These are phyloP conservation scores for Hysterangium stoloniferum DNA, from an alignment of 768 basidiomycete genomes.

Conservation along the genomic window DNA sequence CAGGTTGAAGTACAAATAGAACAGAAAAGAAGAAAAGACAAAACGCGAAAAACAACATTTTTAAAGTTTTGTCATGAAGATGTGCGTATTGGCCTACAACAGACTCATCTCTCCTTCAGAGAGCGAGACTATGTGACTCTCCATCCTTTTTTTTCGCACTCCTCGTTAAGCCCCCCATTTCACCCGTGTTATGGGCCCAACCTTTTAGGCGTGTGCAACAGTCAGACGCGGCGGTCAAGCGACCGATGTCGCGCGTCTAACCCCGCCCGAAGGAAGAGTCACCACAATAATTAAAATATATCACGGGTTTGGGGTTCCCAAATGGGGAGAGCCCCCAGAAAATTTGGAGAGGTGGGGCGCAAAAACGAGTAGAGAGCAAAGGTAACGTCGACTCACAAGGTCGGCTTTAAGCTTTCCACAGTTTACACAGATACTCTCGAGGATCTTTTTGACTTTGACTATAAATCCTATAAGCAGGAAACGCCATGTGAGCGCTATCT, in stretches of 20 bases:
- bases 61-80: slow-evolving; percentile 11
- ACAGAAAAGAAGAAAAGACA: slow-evolving; percentile 13
- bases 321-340: slow-evolving; percentile 98
- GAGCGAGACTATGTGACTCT: slow-evolving; percentile 42
- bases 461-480: slow-evolving; percentile 63
- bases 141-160: slow-evolving; percentile 63
- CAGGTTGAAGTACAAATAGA: slow-evolving; percentile 7
- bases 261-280: slow-evolving; percentile 74
- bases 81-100: slow-evolving; percentile 12
- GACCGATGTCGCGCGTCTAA: slow-evolving; percentile 81
- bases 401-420: slow-evolving; percentile 98
- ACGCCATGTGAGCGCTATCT: slow-evolving; percentile 2
- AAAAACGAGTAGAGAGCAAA: slow-evolving; percentile 80
- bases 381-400: slow-evolving; percentile 77
- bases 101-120: slow-evolving; percentile 70
- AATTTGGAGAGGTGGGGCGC: slow-evolving; percentile 86
- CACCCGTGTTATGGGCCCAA: slow-evolving; percentile 90
- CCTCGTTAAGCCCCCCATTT: slow-evolving; percentile 98
- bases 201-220: slow-evolving; percentile 62
- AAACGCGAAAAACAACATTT: slow-evolving; percentile 10
- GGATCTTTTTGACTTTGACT: slow-evolving; percentile 98
- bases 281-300: slow-evolving; percentile 32
- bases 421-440: slow-evolving; percentile 98
- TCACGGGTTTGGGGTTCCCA: slow-evolving; percentile 94
- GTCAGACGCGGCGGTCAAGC: slow-evolving; percentile 83